These are phyloP conservation scores for Microbotryum violaceum DNA, from an alignment of 1,284 basidiomycete species.

Conservation along the genomic window DNA sequence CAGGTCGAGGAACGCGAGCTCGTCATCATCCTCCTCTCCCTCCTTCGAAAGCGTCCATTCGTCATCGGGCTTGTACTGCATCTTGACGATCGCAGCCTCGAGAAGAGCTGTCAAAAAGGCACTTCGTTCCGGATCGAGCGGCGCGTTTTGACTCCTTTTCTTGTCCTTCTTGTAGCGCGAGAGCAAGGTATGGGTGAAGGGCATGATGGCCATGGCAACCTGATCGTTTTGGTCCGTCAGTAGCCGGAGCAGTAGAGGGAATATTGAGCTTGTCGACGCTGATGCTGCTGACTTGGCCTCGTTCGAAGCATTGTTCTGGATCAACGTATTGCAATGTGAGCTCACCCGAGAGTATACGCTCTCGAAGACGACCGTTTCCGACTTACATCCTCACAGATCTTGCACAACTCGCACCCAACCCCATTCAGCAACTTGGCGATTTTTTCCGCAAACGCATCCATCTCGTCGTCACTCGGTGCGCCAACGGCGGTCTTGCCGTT, in stretches of 20 bases:
- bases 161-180: constrained; percentile 65
- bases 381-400: constrained; percentile 69
- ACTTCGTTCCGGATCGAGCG: constrained; percentile 50
- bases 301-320: constrained; percentile 56
- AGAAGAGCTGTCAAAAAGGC: constrained; percentile 74
- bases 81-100: constrained; percentile 70
- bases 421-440: constrained; percentile 78
- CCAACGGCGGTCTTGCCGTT: constrained; percentile 60
- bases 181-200: constrained; percentile 67
- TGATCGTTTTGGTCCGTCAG: constrained; percentile 83
- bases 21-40: constrained; percentile 69
- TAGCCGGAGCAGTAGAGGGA: constrained; percentile 80
- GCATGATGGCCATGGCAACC: constrained; percentile 69
- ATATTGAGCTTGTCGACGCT: constrained; percentile 57
- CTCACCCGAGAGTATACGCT: neutral
- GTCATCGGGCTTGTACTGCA: constrained; percentile 52
- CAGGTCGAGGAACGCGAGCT: constrained; percentile 74
- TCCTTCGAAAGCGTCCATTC: constrained; percentile 69
- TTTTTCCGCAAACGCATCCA: constrained; percentile 80
- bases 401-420: constrained; percentile 74
- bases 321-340: constrained; percentile 16
- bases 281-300: constrained; percentile 63
- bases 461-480: constrained; percentile 46
- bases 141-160: constrained; percentile 58
- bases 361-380: neutral